Percentiles rank a stretch among this genome's conserved stretches.
These are phyloP conservation scores for Pezicula neosporulosa DNA, from an alignment of 2,329 filamentous ascomycete species.

Conservation along the genomic window DNA sequence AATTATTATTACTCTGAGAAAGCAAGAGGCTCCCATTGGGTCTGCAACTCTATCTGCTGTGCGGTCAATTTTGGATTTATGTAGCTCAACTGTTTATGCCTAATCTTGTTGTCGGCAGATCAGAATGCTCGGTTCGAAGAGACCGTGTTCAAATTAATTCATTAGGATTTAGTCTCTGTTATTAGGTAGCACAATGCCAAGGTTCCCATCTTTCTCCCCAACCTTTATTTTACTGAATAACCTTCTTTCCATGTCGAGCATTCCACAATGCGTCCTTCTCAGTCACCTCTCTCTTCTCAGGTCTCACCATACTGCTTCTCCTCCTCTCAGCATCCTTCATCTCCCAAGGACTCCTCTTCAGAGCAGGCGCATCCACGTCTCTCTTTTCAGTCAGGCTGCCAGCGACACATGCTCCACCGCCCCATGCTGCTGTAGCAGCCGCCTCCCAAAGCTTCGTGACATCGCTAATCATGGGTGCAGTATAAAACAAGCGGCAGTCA, in stretches of 20 bases:
- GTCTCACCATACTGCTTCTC: not conserved
- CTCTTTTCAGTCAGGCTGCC: conserved; percentile 16
- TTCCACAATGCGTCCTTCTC: not conserved
- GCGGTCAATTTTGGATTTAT: too few relatives aligned
- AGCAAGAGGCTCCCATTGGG: too few relatives aligned
- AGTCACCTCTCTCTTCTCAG: not conserved
- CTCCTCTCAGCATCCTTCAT: not conserved
- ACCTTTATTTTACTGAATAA: not conserved
- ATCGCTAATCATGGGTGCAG: conserved; percentile 47
- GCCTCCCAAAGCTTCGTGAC: conserved; percentile 49
- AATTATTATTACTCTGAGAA: too few relatives aligned
- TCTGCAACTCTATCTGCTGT: too few relatives aligned
- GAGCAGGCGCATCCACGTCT: not conserved
- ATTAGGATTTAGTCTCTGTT: too few relatives aligned
- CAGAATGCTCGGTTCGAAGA: too few relatives aligned
- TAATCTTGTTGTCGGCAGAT: too few relatives aligned
- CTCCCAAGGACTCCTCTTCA: not conserved
- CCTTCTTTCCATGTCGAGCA: not conserved
- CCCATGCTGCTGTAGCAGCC: conserved; percentile 36
- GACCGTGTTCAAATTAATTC: too few relatives aligned
- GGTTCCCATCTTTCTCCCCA: too few relatives aligned
- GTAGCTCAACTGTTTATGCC: too few relatives aligned
- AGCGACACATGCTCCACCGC: conserved; percentile 31
- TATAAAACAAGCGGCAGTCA: conserved; percentile 59
- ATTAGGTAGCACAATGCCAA: too few relatives aligned